Base-by-base conservation (phyloP, 2,329 filamentous ascomycete genomes). In the Thermothelomyces thermophilus region DNA sequence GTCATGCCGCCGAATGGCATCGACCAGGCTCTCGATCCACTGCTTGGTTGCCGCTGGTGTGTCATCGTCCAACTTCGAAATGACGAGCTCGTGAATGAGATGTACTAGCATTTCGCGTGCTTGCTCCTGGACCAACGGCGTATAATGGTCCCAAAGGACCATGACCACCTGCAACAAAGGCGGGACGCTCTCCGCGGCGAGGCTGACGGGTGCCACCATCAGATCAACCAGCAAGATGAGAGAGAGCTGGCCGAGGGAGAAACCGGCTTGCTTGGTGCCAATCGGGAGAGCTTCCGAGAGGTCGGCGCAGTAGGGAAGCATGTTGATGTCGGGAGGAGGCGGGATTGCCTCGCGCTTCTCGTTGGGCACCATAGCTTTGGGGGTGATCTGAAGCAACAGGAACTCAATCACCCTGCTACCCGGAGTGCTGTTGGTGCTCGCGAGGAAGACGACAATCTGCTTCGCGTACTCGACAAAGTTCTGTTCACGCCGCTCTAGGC, bases 391-490 rank as follows among this genome's bases (percentile, higher is more conserved):
- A 68, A 94, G 77, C 24, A 97, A 73, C 48, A 98, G 75, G 59
- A 96, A 96, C 57, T 98, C 93, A 10, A 98, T 84, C 3, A 98
- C 90, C 62, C 95, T 94, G 41, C 87, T 84, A 0, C 90, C 90
- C 2, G 90, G 64, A 69, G 86, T 62, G 79, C 72, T 78, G 55
- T 73, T 76, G 0, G 77, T 95, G 57, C 88, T 93, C 0, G 93
- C 94, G 5, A 98, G 68, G 65, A 96, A 97, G 0, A 98, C 94
- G 14, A 97, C 90, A 46, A 98, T 93, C 66, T 98, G 93, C 70
- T 97, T 98, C 5, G 91, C 91, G 63, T 94, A 95, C 60, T 96
- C 89, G 48, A 98, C 91, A 66, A 96, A 98, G 60, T 96, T 97
- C 62, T 98, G 93, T 66, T 98, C 94, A 42, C 91, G 83, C 28